Evolutionary conservation across 164 flowering plant genomes (phyloP), one percentile per base, ranked within the genome.

Genomic region (Hamamelis virginiana): DNA sequence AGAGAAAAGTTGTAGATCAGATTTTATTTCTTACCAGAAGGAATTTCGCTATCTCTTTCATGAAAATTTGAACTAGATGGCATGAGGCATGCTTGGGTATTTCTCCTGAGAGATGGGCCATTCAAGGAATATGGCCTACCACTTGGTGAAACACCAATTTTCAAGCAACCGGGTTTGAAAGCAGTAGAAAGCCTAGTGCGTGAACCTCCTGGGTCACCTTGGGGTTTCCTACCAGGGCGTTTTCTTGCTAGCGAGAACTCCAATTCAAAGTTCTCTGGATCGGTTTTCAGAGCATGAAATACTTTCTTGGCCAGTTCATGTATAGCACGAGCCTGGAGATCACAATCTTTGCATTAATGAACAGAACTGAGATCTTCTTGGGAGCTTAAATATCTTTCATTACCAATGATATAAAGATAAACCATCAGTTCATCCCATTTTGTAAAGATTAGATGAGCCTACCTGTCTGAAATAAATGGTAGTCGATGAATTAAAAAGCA

Each of bases 381-480:
- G 52, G 13, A 1, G 52, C 52, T 48, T n/a, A 14, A 16, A n/a
- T n/a, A n/a, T n/a, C n/a, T n/a, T n/a, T n/a, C n/a, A n/a, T n/a
- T n/a, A n/a, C n/a, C n/a, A n/a, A n/a, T n/a, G n/a, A n/a, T n/a
- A n/a, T n/a, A n/a, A n/a, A n/a, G n/a, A n/a, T n/a, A 33, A 2
- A 33, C 41, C 6, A 18, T 50, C 18, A 14, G 8, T 50, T 50
- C 0, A 50, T 50, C 53, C 53, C n/a, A 28, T 16, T 59, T 27
- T 12, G 21, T 5, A 28, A n/a, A 26, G 61, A 23, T n/a, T 27
- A 22, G 6, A 62, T 1, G 38, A 27, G 25, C 65, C 11, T 64
- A 85, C 91, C 87, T 87, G 87, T 71, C 74, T 78, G 72, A 72
- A 83, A 41, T 72, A 80, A 14, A 80, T 43, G 52, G 84, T 82